Base-by-base conservation (phyloP, 2,329 filamentous ascomycete genomes). In the Colletotrichum somersetense region DNA sequence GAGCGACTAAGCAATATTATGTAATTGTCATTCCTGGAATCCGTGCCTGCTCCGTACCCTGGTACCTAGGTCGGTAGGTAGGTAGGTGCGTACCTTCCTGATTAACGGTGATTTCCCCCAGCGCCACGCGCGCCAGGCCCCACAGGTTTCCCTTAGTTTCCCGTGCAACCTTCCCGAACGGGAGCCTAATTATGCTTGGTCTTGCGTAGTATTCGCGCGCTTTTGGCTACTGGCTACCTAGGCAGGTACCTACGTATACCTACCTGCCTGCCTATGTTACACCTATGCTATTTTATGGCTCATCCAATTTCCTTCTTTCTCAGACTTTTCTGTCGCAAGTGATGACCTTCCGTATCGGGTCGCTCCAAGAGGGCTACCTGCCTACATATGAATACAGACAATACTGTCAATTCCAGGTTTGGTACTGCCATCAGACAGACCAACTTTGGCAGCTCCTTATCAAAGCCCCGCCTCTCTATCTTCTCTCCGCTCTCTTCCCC, bases 101-200 rank as follows among this genome's bases (percentile, higher is more conserved):
- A 16, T 6, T 2, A 18, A 14, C 38, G 38, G 11, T 14, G 30
- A 5, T 30, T 30, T 30, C 30, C 30, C 30, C 30, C 30, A 40
- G 40, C 33, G 48, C 46, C 61, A 38, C 14, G 20, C 44, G n/a
- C 44, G 16, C 6, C 44, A 0, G 20, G 44, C 18, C 20, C 62
- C 62, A 55, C 35, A 38, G 12, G 12, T n/a, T 48, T 11, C 48
- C 52, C 52, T 30, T 30, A 30, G 30, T 30, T 30, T 30, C 30
- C 30, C 30, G 20, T 72, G 69, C 46, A 72, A 72, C 70, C 70
- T 72, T 72, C 70, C 70, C 55, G 55, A 72, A 72, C 7, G 40
- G 61, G 70, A 67, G 64, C 57, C 35, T 4, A 30, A 30, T 30
- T 30, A 30, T 30, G 30, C 69, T 72, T 72, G 69, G 69, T 65